Percentiles rank a stretch among this genome's conserved stretches.
Conservation (phyloP, 177 flowering plant species). For the Tripterygium wilfordii region DNA sequence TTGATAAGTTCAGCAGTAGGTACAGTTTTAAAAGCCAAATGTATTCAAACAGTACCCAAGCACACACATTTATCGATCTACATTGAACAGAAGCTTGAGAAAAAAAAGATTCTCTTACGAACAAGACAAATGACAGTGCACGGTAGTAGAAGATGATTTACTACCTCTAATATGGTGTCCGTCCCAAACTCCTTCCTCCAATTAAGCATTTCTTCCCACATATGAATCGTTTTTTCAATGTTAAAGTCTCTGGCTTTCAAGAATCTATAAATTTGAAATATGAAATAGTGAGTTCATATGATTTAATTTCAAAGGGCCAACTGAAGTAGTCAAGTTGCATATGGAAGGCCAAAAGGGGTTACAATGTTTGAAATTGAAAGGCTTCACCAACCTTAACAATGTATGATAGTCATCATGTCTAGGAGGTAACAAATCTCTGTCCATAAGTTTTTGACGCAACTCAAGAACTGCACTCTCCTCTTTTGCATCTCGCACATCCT, state of each 20-base stretch:
- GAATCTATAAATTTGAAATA: constrained; percentile 38
- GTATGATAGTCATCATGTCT: constrained; percentile 86
- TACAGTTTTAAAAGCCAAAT: background rate
- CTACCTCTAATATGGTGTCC: constrained; percentile 74
- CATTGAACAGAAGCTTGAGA: background rate
- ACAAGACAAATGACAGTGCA: background rate
- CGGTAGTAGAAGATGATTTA: too few species aligned
- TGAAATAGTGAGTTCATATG: too few species aligned
- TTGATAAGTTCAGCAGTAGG: too few species aligned
- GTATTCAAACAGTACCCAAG: too few species aligned
- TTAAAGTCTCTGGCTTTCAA: constrained; percentile 72
- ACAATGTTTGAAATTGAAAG: too few species aligned
- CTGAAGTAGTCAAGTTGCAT: background rate
- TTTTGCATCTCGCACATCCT: constrained; percentile 68
- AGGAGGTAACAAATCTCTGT: constrained; percentile 50
- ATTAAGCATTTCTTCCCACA: constrained; percentile 82
- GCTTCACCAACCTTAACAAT: constrained; percentile 69
- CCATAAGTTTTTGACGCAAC: constrained; percentile 58
- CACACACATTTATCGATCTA: too few species aligned
- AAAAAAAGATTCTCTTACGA: background rate
- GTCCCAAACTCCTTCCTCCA: constrained; percentile 77
- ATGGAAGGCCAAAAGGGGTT: too few species aligned
- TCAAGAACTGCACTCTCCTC: constrained; percentile 72
- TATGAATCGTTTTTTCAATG: constrained; percentile 51
- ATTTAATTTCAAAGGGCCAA: too few species aligned